phyloP scores from a whole-genome alignment of 1,139 yeast species.

The Kodamaea anthophila region DNA sequence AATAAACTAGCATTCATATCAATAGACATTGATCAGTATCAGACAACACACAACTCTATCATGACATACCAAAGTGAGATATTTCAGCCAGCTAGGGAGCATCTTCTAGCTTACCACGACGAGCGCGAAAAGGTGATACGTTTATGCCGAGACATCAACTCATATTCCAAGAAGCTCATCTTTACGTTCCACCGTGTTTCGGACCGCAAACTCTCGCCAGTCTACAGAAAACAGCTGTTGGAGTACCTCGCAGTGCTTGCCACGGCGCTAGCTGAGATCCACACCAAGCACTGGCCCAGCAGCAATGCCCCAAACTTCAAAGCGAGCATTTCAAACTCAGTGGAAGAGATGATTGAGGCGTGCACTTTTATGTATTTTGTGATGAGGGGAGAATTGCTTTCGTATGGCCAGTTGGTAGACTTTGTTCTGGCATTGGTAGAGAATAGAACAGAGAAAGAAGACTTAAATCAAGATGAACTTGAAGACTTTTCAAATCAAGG shows the following conservation, averaged over 20 bases:
- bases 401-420: slow-evolving; percentile 13
- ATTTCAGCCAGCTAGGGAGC: slow-evolving; percentile 12
- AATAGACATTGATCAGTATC: no score
- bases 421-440: slow-evolving; percentile 11
- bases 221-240: slow-evolving; percentile 11
- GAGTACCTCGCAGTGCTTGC: slow-evolving; percentile 14
- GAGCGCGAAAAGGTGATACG: slow-evolving; percentile 32
- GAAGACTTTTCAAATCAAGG: background rate
- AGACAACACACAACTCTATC: no score
- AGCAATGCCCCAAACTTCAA: slow-evolving; percentile 14
- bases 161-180: slow-evolving; percentile 33
- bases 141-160: slow-evolving; percentile 31
- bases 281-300: slow-evolving; percentile 11
- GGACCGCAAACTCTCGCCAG: slow-evolving; percentile 5
- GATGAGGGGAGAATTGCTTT: slow-evolving; percentile 12
- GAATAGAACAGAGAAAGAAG: slow-evolving; percentile 1
- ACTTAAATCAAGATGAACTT: no score
- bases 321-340: slow-evolving; percentile 21
- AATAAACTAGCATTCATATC: no score
- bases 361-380: slow-evolving; percentile 28
- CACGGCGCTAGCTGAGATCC: slow-evolving; percentile 11
- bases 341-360: slow-evolving; percentile 37
- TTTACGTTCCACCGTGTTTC: slow-evolving; percentile 29
- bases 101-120: slow-evolving; percentile 18
- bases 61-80: slow-evolving; percentile 3